Evolutionary conservation across 1,139 yeast species (phyloP).

Genomic region (Meyerozyma carpophila): DNA sequence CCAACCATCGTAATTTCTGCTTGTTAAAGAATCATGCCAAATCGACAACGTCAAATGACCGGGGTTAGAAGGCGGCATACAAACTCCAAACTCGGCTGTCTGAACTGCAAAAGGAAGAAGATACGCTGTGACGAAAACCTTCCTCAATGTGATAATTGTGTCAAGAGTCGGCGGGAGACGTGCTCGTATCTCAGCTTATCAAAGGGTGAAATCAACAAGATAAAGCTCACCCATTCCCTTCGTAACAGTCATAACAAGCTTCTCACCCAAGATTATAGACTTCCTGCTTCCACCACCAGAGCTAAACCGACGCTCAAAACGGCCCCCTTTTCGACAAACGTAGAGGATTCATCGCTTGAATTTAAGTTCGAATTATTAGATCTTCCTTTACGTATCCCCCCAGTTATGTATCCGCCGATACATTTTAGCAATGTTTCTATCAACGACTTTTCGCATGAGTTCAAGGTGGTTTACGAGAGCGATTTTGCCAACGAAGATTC

Average conservation of each 20-base stretch:
- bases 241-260: slow-evolving; percentile 26
- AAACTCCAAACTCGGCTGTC: slow-evolving; percentile 40
- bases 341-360: slow-evolving; percentile 9
- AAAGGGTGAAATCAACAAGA: slow-evolving; percentile 20
- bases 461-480: slow-evolving; percentile 11
- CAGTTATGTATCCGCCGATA: slow-evolving; percentile 18
- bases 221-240: slow-evolving; percentile 24
- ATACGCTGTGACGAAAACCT: slow-evolving; percentile 43
- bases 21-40: neutral
- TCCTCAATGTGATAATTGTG: slow-evolving; percentile 39
- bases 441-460: slow-evolving; percentile 16
- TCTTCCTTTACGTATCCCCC: slow-evolving; percentile 20
- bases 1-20: neutral
- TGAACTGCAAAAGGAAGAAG: slow-evolving; percentile 38
- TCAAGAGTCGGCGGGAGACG: slow-evolving; percentile 21
- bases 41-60: neutral
- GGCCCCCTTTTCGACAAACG: neutral
- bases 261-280: slow-evolving; percentile 21
- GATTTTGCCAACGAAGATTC: slow-evolving; percentile 1
- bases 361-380: slow-evolving; percentile 21
- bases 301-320: neutral
- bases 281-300: slow-evolving; percentile 20
- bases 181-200: slow-evolving; percentile 30
- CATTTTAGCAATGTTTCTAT: slow-evolving; percentile 18
- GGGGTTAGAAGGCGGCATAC: slow-evolving; percentile 30